Conservation (phyloP, 345 rosid genomes). For the Physaria fendleri region DNA sequence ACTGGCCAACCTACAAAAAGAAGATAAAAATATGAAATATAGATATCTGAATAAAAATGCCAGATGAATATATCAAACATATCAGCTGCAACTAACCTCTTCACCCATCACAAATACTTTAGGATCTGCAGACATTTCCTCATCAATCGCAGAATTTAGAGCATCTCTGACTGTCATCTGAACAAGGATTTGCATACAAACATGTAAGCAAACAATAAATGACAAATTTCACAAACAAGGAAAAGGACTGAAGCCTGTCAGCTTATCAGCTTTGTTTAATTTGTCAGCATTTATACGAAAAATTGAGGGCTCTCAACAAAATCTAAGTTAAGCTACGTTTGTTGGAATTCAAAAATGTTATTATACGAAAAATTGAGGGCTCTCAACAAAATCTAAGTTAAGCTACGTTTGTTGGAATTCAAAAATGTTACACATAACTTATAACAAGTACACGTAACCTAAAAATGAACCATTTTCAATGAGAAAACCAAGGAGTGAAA, state of each 20-base stretch:
- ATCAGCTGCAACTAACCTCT: constrained; percentile 47
- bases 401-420: background rate
- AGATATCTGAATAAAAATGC: constrained; percentile 1
- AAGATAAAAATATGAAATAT: background rate
- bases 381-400: background rate
- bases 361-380: background rate
- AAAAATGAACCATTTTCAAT: background rate
- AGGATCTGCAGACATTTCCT: constrained; percentile 96
- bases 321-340: background rate
- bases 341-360: background rate
- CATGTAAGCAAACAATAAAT: background rate
- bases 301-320: background rate
- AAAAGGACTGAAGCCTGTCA: background rate
- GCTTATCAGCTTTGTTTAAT: background rate
- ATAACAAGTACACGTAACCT: background rate
- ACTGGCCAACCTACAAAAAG: constrained; percentile 81
- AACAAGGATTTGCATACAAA: background rate
- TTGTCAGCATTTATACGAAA: background rate
- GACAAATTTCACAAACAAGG: background rate
- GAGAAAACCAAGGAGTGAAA: background rate
- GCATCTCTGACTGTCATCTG: constrained; percentile 87
- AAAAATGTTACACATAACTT: background rate
- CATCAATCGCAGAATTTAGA: constrained; percentile 78
- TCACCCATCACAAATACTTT: constrained; percentile 90
- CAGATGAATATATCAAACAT: constrained; percentile 4